These are phyloP conservation scores for Fusarium sp. DNA, from an alignment of 2,329 filamentous ascomycete species.

Conservation along the genomic window DNA sequence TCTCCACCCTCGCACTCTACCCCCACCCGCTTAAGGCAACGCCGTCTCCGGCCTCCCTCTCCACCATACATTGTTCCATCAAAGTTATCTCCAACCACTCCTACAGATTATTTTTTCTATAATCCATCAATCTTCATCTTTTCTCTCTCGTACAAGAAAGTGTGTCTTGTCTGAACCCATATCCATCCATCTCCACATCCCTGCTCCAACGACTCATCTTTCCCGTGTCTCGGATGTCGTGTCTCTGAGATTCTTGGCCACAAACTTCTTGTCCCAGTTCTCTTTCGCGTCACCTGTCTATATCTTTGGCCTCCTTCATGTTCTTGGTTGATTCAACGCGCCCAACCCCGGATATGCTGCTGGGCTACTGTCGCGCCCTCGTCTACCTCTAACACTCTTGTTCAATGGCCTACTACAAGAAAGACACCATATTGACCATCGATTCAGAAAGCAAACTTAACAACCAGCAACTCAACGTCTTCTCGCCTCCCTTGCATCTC, in stretches of 20 bases:
- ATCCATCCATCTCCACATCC: background rate
- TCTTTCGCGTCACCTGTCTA: constrained; percentile 11
- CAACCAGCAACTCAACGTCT: constrained; percentile 15
- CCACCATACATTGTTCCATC: constrained; percentile 12
- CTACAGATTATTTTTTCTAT: constrained; percentile 2
- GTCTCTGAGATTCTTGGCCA: background rate
- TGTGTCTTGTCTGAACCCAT: background rate
- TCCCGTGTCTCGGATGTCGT: background rate
- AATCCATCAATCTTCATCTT: constrained; percentile 1
- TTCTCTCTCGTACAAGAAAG: constrained; percentile 3
- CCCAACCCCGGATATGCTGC: constrained; percentile 35
- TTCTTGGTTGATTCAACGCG: constrained; percentile 29
- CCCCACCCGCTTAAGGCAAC: constrained; percentile 35
- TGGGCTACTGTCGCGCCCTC: constrained; percentile 34
- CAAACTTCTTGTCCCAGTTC: background rate
- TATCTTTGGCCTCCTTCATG: constrained; percentile 28
- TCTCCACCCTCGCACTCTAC: constrained; percentile 32
- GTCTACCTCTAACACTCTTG: constrained; percentile 28
- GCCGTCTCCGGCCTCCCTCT: constrained; percentile 32
- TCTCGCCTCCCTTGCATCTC: constrained; percentile 29
- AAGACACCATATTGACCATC: constrained; percentile 7
- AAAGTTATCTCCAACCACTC: background rate
- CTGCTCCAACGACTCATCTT: background rate
- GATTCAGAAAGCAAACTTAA: constrained; percentile 3
- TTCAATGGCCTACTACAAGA: background rate